These are phyloP conservation scores for Lenzites betulinus DNA, from an alignment of 768 basidiomycete genomes.

Conservation along the genomic window DNA sequence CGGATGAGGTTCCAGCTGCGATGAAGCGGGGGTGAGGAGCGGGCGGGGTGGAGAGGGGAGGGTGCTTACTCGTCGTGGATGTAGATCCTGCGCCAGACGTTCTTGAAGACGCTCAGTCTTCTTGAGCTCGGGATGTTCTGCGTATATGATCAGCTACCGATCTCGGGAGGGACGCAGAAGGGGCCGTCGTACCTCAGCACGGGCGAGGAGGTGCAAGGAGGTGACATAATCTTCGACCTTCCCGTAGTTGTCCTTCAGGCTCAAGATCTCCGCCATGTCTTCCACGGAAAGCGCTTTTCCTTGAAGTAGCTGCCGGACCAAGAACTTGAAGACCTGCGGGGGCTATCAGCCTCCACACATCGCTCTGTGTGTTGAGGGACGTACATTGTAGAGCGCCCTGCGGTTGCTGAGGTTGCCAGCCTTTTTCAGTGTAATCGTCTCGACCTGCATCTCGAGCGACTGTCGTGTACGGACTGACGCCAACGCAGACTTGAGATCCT, in stretches of 20 bases:
- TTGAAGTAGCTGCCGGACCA: conserved; percentile 69
- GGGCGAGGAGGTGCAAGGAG: conserved; percentile 66
- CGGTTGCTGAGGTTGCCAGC: conserved; percentile 48
- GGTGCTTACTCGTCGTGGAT: conserved; percentile 76
- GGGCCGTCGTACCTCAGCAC: conserved; percentile 45
- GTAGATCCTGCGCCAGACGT: conserved; percentile 87
- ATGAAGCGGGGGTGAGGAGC: not conserved
- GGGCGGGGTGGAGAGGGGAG: not conserved
- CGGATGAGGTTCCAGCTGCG: conserved; percentile 77
- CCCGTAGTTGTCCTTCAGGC: conserved; percentile 75
- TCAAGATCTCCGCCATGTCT: conserved; percentile 80
- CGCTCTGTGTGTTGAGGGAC: not conserved
- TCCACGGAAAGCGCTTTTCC: conserved; percentile 77
- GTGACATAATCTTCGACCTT: conserved; percentile 66
- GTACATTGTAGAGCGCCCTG: conserved; percentile 54
- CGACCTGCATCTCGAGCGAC: conserved; percentile 68
- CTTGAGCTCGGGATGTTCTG: conserved; percentile 74
- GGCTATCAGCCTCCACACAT: not conserved
- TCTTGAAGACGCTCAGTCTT: conserved; percentile 65
- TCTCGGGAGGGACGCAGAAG: not conserved
- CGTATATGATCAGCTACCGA: not conserved
- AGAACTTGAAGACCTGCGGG: conserved; percentile 67
- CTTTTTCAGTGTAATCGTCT: conserved; percentile 57
- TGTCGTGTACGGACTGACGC: conserved; percentile 55
- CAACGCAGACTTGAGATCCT: conserved; percentile 58